These are phyloP conservation scores for Podaxis rugospora DNA, from an alignment of 768 basidiomycete genomes.

Conservation along the genomic window DNA sequence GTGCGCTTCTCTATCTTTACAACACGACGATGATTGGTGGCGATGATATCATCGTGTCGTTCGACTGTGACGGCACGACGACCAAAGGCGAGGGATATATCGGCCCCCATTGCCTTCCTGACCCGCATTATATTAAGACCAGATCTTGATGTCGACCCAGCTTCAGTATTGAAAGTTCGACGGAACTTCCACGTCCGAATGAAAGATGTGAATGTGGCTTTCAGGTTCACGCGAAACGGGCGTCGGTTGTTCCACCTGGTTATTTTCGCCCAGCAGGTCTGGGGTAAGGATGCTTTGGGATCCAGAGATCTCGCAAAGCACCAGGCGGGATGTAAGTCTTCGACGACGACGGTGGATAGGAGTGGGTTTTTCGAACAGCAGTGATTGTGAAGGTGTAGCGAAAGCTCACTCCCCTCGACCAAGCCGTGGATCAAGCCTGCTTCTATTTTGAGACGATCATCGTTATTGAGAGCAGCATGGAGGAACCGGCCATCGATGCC, in stretches of 20 bases:
- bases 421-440: conserved; percentile 62
- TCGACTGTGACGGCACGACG: conserved; percentile 37
- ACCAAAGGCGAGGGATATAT: conserved; percentile 46
- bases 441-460: conserved; percentile 39
- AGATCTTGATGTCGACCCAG: conserved; percentile 28
- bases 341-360: conserved; percentile 45
- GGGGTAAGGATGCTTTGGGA: conserved; percentile 23
- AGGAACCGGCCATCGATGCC: conserved; percentile 42
- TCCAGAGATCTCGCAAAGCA: conserved; percentile 44
- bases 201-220: conserved; percentile 42
- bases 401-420: conserved; percentile 58
- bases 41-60: conserved; percentile 38
- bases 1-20: conserved; percentile 31
- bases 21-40: conserved; percentile 28
- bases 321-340: conserved; percentile 55
- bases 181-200: conserved; percentile 40
- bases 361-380: conserved; percentile 53
- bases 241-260: conserved; percentile 48
- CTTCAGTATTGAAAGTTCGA: conserved; percentile 28
- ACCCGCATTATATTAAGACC: conserved; percentile 46
- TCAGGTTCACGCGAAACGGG: conserved; percentile 52
- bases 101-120: conserved; percentile 36
- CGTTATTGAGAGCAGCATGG: conserved; percentile 34
- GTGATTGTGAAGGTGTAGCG: conserved; percentile 58
- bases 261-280: conserved; percentile 48